Percentiles rank a stretch among this genome's conserved stretches.
Conservation (phyloP, 352 stramenopile genomes). For the Globisporangium abappressorium region DNA sequence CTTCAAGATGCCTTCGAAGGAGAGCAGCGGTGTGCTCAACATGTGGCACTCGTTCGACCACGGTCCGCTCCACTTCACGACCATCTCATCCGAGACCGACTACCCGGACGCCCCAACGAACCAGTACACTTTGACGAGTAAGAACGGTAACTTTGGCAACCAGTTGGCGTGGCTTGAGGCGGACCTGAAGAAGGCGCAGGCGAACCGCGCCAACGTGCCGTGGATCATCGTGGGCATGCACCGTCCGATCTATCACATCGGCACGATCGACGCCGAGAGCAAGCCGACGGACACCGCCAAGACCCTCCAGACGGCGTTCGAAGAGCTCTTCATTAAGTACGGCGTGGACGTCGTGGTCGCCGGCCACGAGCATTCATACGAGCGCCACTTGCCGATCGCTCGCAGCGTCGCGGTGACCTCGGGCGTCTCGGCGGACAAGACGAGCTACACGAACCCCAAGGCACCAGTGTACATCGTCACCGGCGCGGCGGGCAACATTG, state of each 20-base stretch:
- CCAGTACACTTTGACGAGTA: constrained; percentile 19
- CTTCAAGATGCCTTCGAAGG: constrained; percentile 82
- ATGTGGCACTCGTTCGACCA: constrained; percentile 91
- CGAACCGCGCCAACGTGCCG: too few species aligned
- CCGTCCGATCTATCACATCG: too few species aligned
- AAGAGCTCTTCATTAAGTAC: constrained; percentile 48
- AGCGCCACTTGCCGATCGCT: constrained; percentile 29
- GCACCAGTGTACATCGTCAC: constrained; percentile 39
- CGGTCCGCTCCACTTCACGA: constrained; percentile 75
- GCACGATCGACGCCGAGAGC: too few species aligned
- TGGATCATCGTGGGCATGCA: too few species aligned
- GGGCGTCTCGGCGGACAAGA: constrained; percentile 29
- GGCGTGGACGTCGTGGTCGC: constrained; percentile 36
- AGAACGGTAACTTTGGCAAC: constrained; percentile 47
- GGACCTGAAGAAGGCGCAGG: constrained; percentile 30
- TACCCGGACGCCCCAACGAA: constrained; percentile 43
- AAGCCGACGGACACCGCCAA: not conserved
- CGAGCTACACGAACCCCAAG: constrained; percentile 30
- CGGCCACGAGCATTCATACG: constrained; percentile 38
- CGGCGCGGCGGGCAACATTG: constrained; percentile 26
- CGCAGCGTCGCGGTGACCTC: constrained; percentile 19
- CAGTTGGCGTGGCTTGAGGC: constrained; percentile 51
- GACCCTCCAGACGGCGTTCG: constrained; percentile 39
- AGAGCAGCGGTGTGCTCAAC: constrained; percentile 56
- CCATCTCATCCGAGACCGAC: constrained; percentile 78